Percentiles rank a stretch among this genome's conserved stretches.
phyloP scores from a whole-genome alignment of 805 yeast species.

The Millerozyma acaciae region DNA sequence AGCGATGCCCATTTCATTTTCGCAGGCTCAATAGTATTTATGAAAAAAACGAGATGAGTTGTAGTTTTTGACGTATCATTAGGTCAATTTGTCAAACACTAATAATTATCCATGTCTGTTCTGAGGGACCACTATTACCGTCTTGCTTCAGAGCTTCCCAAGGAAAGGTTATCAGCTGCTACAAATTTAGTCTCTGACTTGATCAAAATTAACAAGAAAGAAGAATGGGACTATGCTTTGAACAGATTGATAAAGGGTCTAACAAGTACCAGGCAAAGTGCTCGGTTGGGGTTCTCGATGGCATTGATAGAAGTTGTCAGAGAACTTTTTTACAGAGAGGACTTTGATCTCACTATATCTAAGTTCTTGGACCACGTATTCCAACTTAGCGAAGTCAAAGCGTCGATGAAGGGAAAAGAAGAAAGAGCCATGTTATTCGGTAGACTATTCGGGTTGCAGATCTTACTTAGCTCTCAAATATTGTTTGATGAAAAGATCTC shows the following conservation, averaged over 20 bases:
- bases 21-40: too few relatives aligned
- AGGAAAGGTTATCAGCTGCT: constrained; percentile 72
- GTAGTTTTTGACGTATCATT: not conserved
- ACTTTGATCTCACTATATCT: constrained; percentile 29
- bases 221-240: constrained; percentile 80
- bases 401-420: constrained; percentile 68
- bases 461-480: constrained; percentile 49
- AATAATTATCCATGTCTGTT: constrained; percentile 37
- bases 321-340: constrained; percentile 27
- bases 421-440: constrained; percentile 81
- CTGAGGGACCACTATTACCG: constrained; percentile 73
- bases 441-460: constrained; percentile 77
- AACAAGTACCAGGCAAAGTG: constrained; percentile 75
- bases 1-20: too few relatives aligned
- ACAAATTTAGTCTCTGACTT: constrained; percentile 61
- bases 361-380: constrained; percentile 36
- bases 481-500: constrained; percentile 17
- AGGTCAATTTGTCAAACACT: not conserved
- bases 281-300: constrained; percentile 84
- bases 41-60: constrained; percentile 6
- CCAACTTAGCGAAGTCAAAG: constrained; percentile 28
- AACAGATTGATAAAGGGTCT: constrained; percentile 77
- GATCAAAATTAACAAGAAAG: constrained; percentile 31
- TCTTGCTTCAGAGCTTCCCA: constrained; percentile 71
- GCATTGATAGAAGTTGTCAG: constrained; percentile 69